These are phyloP conservation scores for Hamamelis virginiana DNA, from an alignment of 164 flowering plant species.

Conservation along the genomic window DNA sequence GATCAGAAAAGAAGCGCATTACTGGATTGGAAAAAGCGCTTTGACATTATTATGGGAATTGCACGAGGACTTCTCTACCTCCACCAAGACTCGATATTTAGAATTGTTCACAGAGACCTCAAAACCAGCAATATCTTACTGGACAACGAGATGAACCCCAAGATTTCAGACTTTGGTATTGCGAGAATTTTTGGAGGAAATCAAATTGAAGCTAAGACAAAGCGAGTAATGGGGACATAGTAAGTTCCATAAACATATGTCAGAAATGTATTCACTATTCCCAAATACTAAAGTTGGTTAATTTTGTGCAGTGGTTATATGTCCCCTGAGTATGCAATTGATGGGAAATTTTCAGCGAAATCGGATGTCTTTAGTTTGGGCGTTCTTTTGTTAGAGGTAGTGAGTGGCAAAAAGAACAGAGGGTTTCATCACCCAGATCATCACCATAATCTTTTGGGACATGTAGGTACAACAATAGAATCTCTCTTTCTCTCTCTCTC, in stretches of 20 bases:
- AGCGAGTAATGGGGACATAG: slow-evolving; percentile 50
- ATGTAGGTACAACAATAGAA: slow-evolving; percentile 32
- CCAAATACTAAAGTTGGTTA: too few species aligned
- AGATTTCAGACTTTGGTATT: slow-evolving; percentile 56
- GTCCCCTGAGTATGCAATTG: slow-evolving; percentile 58
- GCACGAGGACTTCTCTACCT: slow-evolving; percentile 52
- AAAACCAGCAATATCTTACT: slow-evolving; percentile 45
- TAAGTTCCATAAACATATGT: slow-evolving; percentile 15
- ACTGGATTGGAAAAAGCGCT: slow-evolving; percentile 41
- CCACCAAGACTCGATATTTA: slow-evolving; percentile 42
- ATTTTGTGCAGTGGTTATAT: too few species aligned
- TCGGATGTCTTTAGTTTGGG: slow-evolving; percentile 66
- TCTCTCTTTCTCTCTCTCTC: too few species aligned
- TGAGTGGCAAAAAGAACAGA: slow-evolving; percentile 51
- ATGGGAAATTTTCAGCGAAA: slow-evolving; percentile 48
- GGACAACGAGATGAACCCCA: slow-evolving; percentile 44
- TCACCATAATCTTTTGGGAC: slow-evolving; percentile 43
- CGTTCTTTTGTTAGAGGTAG: slow-evolving; percentile 48
- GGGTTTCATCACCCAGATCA: slow-evolving; percentile 28
- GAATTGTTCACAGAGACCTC: slow-evolving; percentile 47
- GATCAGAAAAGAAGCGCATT: slow-evolving; percentile 23
- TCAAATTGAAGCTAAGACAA: slow-evolving; percentile 33
- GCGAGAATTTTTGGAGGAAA: slow-evolving; percentile 43
- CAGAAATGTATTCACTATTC: too few species aligned
- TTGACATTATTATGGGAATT: slow-evolving; percentile 36